Evolutionary conservation across 441 rosid species (phyloP), one percentile per base, ranked within the genome.

Genomic region (Pelargonium cotyledonis): DNA sequence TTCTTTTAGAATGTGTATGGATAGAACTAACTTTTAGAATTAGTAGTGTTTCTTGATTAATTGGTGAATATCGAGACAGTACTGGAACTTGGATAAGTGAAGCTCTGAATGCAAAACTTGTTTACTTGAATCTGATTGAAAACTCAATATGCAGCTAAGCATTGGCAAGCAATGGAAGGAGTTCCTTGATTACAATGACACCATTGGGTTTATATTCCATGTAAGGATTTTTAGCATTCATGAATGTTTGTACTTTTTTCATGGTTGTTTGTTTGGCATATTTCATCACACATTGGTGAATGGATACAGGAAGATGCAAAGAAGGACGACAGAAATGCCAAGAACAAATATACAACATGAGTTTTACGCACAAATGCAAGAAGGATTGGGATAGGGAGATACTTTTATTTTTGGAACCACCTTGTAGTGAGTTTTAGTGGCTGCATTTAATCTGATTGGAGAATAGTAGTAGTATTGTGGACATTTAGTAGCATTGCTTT

Each of bases 151-250:
- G 73, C 85, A 94, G 97, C 40, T 85, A 67, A 94, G 96, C 85
- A 89, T 89, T 68, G 98, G 95, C 69, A 87, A 79, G 70, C 96
- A 94, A 70, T 91, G 95, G 98, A 94, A 88, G 79, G 95, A 85
- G 78, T 69, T 88, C 19, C 83, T 91, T 7, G 87, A 87, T 75
- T 82, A 76, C 80, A 89, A 83, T 44, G 91, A 75, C 5, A 66
- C 67, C 64, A 85, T 88, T 0, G 95, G 98, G 47, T 93, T 89
- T 81, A 85, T 89, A 35, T 78, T 86, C 79, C 98, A 90, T 81
- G 98, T 90, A 79, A 79, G 88, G 44, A 66, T 35, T 21, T 67
- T 8, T 19, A 9, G 38, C 0, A 29, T 31, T 1, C n/a, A 12
- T 46, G 47, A 57, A 55, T 16, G 35, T 31, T 31, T 18, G 1